Evolutionary conservation across 1,284 basidiomycete genomes (phyloP), one percentile per base, ranked within the genome.

Genomic region (Melanopsichium pennsylvanicum): DNA sequence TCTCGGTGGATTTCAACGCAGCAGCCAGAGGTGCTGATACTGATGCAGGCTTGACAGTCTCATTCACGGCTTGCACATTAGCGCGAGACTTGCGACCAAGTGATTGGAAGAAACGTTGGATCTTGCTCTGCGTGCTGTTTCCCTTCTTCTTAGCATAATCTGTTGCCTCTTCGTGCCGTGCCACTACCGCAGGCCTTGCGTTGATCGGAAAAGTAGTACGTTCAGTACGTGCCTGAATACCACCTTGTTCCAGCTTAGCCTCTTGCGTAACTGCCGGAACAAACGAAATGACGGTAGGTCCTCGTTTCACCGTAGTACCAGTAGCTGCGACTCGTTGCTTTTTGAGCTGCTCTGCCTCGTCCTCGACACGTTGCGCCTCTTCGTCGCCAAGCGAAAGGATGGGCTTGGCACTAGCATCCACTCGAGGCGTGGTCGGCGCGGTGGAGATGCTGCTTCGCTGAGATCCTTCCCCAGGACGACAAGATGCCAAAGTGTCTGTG

Each of bases 301-400:
- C 46, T 11, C 49, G 38, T 18, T 54, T 58, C 19, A 54, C 40
- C 3, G 61, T 33, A 12, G 39, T 35, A 8, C 13, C 19, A 25
- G 27, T 22, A 13, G 46, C 46, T 1, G 40, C 36, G 8, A 18
- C 31, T 10, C 32, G 51, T 8, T 45, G 45, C 19, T 55, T 47
- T 7, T 50, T 25, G 12, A 60, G 47, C 42, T 60, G 56, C 18
- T 43, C 45, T 2, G 51, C 51, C 33, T 67, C 63, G 36, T 56
- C 51, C 37, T 67, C 51, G n/a, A 50, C 36, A 3, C 63, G 46
- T 32, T 60, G 56, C 12, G 56, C 63, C 15, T 67, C 63, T n/a
- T 67, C 63, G 31, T 67, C 63, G 16, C 63, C 56, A 0, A 67
- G 29, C 38, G 63, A 67, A 1, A 60, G 47, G 13, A 60, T 47